These are phyloP conservation scores for Ceratocystis colombiana DNA, from an alignment of 2,329 filamentous ascomycete species.

Conservation along the genomic window DNA sequence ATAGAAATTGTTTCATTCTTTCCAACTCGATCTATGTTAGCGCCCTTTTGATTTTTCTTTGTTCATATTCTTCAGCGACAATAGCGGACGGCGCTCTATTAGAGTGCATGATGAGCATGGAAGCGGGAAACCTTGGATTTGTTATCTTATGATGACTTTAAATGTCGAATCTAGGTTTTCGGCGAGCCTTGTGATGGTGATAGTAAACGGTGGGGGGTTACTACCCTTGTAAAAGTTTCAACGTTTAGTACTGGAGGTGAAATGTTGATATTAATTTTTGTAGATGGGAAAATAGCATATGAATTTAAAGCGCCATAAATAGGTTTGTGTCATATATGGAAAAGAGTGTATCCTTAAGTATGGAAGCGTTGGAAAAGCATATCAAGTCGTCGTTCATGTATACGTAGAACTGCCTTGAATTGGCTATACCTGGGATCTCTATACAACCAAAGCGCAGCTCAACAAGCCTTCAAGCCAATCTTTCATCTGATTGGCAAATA, in stretches of 20 bases:
- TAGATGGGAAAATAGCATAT: no score
- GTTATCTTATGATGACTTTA: no score
- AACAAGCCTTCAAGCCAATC: background rate
- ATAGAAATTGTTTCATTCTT: slow-evolving; percentile 26
- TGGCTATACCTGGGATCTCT: slow-evolving; percentile 3
- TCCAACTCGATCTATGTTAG: slow-evolving; percentile 12
- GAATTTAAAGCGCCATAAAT: no score
- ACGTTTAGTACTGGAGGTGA: no score
- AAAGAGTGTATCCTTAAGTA: no score
- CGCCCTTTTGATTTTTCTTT: slow-evolving; percentile 9
- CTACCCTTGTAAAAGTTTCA: no score
- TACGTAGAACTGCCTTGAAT: background rate
- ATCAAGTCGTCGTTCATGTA: no score
- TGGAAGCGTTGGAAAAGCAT: no score
- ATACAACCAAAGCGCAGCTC: background rate
- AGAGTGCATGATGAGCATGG: slow-evolving; percentile 1
- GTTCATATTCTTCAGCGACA: slow-evolving; percentile 2
- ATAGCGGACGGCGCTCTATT: background rate
- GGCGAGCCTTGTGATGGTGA: no score
- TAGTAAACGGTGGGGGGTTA: no score
- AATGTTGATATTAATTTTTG: no score
- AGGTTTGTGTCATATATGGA: background rate
- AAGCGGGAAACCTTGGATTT: background rate
- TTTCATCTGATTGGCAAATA: background rate
- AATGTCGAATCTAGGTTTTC: no score